phyloP scores from a whole-genome alignment of 2,329 filamentous ascomycete genomes.

The Zymoseptoria brevis region DNA sequence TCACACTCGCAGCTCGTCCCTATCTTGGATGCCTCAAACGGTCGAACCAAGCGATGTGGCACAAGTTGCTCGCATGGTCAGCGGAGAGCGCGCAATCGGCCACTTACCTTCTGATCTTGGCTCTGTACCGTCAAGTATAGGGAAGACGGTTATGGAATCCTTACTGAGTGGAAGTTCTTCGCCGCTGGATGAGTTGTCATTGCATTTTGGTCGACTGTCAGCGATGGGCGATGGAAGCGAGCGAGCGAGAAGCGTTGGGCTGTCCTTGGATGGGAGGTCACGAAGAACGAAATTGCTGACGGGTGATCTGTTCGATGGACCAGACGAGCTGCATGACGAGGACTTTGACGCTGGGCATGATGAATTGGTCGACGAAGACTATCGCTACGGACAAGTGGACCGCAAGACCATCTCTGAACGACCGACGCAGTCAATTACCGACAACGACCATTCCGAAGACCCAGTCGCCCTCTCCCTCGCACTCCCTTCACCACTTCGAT shows the following conservation, averaged over 20 bases:
- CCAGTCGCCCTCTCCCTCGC: constrained; percentile 15
- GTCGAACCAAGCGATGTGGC: background rate
- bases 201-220: constrained; percentile 23
- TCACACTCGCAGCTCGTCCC: background rate
- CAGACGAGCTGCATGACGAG: background rate
- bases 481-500: constrained; percentile 11
- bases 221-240: constrained; percentile 3
- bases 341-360: background rate
- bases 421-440: background rate
- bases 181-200: constrained; percentile 27
- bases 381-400: background rate
- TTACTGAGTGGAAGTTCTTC: constrained; percentile 20
- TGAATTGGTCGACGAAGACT: background rate
- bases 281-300: background rate
- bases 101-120: constrained; percentile 1
- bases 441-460: constrained; percentile 6
- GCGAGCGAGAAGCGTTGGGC: constrained; percentile 19
- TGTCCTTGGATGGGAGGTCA: constrained; percentile 15
- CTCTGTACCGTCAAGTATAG: background rate
- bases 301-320: background rate
- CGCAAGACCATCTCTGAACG: background rate
- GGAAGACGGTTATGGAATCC: constrained; percentile 10
- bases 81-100: constrained; percentile 12
- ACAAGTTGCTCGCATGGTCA: constrained; percentile 10
- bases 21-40: background rate